Conservation (phyloP, 495 filamentous ascomycete genomes). For the Beverwykella pulmonaria region DNA sequence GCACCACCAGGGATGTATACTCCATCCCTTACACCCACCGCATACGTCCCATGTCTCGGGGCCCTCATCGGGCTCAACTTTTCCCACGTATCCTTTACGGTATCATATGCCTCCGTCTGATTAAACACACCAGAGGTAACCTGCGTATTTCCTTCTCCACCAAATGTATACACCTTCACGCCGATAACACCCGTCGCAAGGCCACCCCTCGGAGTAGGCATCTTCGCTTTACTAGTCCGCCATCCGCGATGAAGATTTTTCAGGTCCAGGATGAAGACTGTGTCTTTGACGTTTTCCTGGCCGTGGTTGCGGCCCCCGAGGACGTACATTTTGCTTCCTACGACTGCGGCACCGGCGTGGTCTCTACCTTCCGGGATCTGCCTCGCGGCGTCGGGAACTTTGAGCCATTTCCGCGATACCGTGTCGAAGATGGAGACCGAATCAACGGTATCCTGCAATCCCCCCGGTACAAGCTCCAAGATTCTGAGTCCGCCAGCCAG, state of each 20-base stretch:
- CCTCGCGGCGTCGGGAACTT: conserved; percentile 5
- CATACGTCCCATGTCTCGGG: conserved; percentile 47
- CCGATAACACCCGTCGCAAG: conserved; percentile 42
- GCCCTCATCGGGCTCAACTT: conserved; percentile 39
- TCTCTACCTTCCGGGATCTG: conserved; percentile 46
- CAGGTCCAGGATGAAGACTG: conserved; percentile 47
- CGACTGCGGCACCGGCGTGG: conserved; percentile 44
- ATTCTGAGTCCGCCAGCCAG: conserved; percentile 35
- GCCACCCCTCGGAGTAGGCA: conserved; percentile 38
- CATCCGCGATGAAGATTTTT: conserved; percentile 16
- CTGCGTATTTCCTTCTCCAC: conserved; percentile 48
- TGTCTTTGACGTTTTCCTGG: conserved; percentile 40
- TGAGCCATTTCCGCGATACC: conserved; percentile 36
- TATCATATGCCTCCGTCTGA: conserved; percentile 48
- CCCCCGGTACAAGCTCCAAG: not conserved
- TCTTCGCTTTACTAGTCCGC: conserved; percentile 44
- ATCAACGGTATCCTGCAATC: conserved; percentile 7
- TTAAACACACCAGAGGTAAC: conserved; percentile 38
- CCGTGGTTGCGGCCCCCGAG: conserved; percentile 46
- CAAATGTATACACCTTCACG: conserved; percentile 47
- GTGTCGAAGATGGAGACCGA: conserved; percentile 47
- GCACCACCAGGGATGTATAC: conserved; percentile 41
- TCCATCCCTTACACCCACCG: conserved; percentile 39
- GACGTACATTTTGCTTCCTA: conserved; percentile 45
- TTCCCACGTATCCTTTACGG: conserved; percentile 41